Percentiles rank a stretch among this genome's conserved stretches.
Conservation (phyloP, 495 filamentous ascomycete species). For the Parathielavia hyrcaniae region DNA sequence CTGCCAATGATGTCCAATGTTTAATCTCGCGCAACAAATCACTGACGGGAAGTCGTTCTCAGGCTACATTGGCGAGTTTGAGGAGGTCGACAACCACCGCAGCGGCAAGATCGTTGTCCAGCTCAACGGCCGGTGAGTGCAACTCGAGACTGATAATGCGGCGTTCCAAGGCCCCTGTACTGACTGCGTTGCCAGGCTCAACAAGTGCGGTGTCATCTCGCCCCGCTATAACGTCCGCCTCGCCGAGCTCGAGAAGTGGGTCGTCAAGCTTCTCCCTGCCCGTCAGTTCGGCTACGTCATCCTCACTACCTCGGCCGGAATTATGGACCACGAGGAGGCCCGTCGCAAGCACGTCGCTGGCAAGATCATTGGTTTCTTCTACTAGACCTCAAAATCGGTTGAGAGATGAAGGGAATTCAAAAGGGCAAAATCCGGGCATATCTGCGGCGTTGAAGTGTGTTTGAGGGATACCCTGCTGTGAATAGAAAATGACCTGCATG, state of each 20-base stretch:
- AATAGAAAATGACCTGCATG: slow-evolving; percentile 12
- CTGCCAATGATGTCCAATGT: slow-evolving; percentile 68
- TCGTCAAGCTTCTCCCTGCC: slow-evolving; percentile 92
- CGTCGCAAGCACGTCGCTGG: slow-evolving; percentile 94
- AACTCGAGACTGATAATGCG: slow-evolving; percentile 28
- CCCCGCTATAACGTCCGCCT: slow-evolving; percentile 98
- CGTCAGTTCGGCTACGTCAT: slow-evolving; percentile 99
- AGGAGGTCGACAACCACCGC: slow-evolving; percentile 98
- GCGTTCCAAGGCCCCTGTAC: background rate
- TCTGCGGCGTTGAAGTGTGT: slow-evolving; percentile 18
- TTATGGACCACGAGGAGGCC: slow-evolving; percentile 99
- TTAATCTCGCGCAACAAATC: slow-evolving; percentile 81
- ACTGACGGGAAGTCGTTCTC: slow-evolving; percentile 45
- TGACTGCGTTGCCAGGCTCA: slow-evolving; percentile 52
- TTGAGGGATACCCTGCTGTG: slow-evolving; percentile 19
- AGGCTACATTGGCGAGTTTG: slow-evolving; percentile 99
- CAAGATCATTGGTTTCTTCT: slow-evolving; percentile 97
- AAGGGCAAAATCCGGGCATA: slow-evolving; percentile 7
- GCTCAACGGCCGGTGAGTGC: slow-evolving; percentile 72
- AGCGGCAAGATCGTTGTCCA: slow-evolving; percentile 97
- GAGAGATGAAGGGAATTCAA: slow-evolving; percentile 15
- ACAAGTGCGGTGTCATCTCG: slow-evolving; percentile 98
- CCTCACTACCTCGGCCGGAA: slow-evolving; percentile 95
- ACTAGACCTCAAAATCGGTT: slow-evolving; percentile 49
- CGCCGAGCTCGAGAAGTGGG: slow-evolving; percentile 96